phyloP scores from a whole-genome alignment of 2,329 filamentous ascomycete genomes.

The Fonsecaea multimorphosa region DNA sequence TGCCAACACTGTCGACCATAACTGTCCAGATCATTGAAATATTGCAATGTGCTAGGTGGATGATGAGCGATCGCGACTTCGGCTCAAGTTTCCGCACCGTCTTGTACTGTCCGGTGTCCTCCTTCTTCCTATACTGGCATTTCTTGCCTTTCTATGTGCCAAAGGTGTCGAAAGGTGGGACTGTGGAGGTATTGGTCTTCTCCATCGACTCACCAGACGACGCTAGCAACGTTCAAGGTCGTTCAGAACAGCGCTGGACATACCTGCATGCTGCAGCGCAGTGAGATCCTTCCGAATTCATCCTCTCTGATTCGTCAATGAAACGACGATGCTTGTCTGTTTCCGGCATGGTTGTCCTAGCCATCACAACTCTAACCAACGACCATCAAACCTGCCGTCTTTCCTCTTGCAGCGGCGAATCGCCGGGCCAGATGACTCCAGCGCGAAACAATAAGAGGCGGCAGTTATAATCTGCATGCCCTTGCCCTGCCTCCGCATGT shows the following conservation, averaged over 20 bases:
- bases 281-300: not conserved
- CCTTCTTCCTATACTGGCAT: not conserved
- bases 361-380: not conserved
- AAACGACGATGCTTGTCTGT: not conserved
- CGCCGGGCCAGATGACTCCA: slow-evolving; percentile 7
- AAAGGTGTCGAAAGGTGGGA: not conserved
- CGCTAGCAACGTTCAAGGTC: not conserved
- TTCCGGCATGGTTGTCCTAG: not conserved
- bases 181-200: not conserved
- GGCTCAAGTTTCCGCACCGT: not conserved
- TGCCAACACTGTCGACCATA: not conserved
- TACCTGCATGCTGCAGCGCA: too few relatives aligned
- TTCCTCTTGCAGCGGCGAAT: slow-evolving; percentile 16
- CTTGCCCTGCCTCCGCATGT: slow-evolving; percentile 9
- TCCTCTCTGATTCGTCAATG: not conserved
- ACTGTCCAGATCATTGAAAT: not conserved
- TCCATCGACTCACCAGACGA: not conserved
- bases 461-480: slow-evolving; percentile 9
- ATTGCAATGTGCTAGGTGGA: not conserved
- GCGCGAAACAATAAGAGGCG: slow-evolving; percentile 10
- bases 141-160: not conserved
- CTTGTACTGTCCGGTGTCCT: not conserved
- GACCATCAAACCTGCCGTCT: not conserved
- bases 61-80: not conserved
- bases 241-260: not conserved